Conservation (phyloP, 2,329 filamentous ascomycete genomes). For the Periconia macrospinosa region DNA sequence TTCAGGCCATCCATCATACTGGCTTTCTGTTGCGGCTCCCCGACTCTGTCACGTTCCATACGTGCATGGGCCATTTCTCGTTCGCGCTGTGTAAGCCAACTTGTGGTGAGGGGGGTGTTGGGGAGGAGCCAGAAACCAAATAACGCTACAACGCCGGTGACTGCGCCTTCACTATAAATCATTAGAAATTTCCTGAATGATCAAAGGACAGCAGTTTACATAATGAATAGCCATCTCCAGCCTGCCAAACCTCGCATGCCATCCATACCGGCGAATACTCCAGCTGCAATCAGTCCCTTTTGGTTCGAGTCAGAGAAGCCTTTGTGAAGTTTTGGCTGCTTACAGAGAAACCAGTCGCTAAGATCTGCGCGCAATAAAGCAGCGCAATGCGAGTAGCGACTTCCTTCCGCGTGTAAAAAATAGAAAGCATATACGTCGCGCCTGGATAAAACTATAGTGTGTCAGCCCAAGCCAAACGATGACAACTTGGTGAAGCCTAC, state of each 20-base stretch:
- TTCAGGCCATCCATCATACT: constrained; percentile 30
- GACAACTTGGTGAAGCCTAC: not conserved
- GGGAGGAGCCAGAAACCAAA: constrained; percentile 33
- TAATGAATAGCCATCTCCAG: constrained; percentile 46
- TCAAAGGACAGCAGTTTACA: too few species aligned
- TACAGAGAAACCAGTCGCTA: constrained; percentile 44
- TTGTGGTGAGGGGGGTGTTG: constrained; percentile 40
- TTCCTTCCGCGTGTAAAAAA: constrained; percentile 65
- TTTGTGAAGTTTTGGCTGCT: not conserved
- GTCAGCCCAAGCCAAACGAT: not conserved
- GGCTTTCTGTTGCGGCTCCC: constrained; percentile 7
- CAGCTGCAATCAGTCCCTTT: constrained; percentile 47
- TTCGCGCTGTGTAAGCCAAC: constrained; percentile 52
- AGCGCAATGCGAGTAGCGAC: constrained; percentile 40
- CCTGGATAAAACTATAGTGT: constrained; percentile 58
- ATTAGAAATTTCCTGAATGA: too few species aligned
- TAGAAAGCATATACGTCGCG: constrained; percentile 63
- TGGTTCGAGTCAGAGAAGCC: not conserved
- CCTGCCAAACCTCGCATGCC: constrained; percentile 33
- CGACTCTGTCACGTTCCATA: constrained; percentile 52
- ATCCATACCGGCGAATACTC: constrained; percentile 39
- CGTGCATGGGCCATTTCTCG: constrained; percentile 42
- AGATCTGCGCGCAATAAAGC: constrained; percentile 44
- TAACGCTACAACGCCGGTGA: constrained; percentile 27
- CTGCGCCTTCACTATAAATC: constrained; percentile 24